Base-by-base conservation (phyloP, 768 basidiomycete species). In the Hydnum rufescens region DNA sequence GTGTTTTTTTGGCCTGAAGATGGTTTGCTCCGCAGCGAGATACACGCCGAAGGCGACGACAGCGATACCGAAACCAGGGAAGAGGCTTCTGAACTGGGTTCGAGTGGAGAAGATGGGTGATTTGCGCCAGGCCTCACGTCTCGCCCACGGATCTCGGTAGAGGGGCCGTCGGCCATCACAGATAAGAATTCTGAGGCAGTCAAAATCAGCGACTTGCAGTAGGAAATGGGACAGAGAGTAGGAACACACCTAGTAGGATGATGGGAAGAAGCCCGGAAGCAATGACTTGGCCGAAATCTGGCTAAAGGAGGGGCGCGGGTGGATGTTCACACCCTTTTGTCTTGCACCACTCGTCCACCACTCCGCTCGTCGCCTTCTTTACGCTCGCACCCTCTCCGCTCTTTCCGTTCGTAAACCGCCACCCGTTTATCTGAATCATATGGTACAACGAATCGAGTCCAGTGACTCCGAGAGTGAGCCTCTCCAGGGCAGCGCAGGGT, bases 41-140 rank as follows among this genome's bases (percentile, higher is more conserved):
- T 96, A 97, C 53, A 76, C 80, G 30, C 86, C 80, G 70, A 97
- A 97, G 1, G 89, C 85, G 51, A 81, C 86, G 49, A 88, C 73
- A 32, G 86, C 93, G 53, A 88, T 87, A 46, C 90, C 92, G 61
- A 97, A 84, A 34, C 93, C 93, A 31, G 93, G 93, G 66, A 96
- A 90, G 58, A 93, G 64, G 69, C 76, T 88, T 60, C 80, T 71
- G 70, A 96, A 80, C 85, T 90, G 90, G 59, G 75, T 74, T 39
- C 80, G 77, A 58, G 80, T 82, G 55, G 78, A 74, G 70, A 95
- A 95, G 52, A 92, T 76, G n/a, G 83, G 79, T 60, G 77, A 78
- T 64, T 80, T 88, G 60, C 90, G 74, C 89, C 88, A 95, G 34
- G 87, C 85, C 59, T 95, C 89, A 56, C 78, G 70, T 67, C 83